Percentiles rank a stretch among this genome's conserved stretches.
Conservation (phyloP, 257 asterid genomes). For the Nicotiana knightiana region DNA sequence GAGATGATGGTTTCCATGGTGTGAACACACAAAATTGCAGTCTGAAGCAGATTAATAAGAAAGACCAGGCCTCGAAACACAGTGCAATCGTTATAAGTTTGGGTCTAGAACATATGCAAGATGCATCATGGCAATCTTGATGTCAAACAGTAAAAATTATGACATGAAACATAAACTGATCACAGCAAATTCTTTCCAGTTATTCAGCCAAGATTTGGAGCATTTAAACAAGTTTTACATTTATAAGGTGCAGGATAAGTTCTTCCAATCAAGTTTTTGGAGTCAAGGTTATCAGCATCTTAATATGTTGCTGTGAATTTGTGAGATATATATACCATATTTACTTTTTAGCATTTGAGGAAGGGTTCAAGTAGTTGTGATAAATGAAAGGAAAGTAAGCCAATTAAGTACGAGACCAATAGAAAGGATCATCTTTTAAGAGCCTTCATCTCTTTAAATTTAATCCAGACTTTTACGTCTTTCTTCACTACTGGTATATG, state of each 20-base stretch:
- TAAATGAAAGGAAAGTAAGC: not conserved
- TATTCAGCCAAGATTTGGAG: not conserved
- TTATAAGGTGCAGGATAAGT: not conserved
- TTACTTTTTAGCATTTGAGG: not conserved
- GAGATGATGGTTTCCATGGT: not conserved
- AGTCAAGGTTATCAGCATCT: not conserved
- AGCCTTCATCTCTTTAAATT: not conserved
- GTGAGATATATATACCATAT: not conserved
- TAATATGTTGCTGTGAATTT: not conserved
- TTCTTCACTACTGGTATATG: not conserved
- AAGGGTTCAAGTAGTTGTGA: not conserved
- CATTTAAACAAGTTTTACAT: conserved; percentile 1
- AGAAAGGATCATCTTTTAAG: not conserved
- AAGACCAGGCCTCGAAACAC: not conserved
- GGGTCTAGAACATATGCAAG: not conserved
- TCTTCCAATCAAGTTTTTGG: not conserved
- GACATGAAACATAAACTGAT: not conserved
- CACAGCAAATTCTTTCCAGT: not conserved
- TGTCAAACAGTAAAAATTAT: not conserved
- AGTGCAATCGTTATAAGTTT: not conserved
- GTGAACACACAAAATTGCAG: not conserved
- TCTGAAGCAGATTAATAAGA: not conserved
- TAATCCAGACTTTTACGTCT: not conserved
- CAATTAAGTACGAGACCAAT: not conserved
- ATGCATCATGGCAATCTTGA: not conserved